Percentiles rank a stretch among this genome's conserved stretches.
Conservation (phyloP, 495 filamentous ascomycete genomes). For the Paragyromitra xinjiangensis region DNA sequence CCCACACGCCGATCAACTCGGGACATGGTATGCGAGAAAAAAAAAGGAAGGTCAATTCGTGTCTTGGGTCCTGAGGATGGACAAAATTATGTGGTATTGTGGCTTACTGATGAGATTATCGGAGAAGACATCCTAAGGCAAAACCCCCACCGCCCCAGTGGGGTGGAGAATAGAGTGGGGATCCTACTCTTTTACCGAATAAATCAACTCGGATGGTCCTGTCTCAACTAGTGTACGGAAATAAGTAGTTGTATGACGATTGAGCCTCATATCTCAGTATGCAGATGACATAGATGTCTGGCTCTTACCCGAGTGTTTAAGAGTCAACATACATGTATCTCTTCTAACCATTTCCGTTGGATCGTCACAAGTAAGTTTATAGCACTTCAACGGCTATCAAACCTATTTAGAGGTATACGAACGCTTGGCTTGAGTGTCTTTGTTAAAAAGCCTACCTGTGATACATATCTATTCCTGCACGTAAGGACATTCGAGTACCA, state of each 20-base stretch:
- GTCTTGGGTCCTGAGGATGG: background rate
- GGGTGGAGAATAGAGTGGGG: background rate
- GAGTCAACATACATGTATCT: background rate
- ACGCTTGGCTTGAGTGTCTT: too few relatives aligned
- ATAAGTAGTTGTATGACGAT: background rate
- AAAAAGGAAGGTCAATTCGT: too few relatives aligned
- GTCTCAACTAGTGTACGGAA: background rate
- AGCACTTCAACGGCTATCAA: too few relatives aligned
- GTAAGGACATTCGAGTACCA: too few relatives aligned
- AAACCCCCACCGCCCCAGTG: background rate
- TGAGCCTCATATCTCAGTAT: background rate
- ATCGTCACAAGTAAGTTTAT: background rate
- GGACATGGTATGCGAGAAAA: background rate
- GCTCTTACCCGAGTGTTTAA: background rate
- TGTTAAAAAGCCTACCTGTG: too few relatives aligned
- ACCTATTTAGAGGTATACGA: too few relatives aligned
- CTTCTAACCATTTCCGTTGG: background rate
- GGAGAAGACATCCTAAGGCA: background rate
- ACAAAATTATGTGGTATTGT: background rate
- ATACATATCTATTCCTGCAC: too few relatives aligned
- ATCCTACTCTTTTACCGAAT: background rate
- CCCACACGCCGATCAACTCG: background rate
- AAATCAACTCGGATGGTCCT: too few relatives aligned
- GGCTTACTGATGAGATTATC: background rate
- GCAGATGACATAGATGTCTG: background rate